Evolutionary conservation across 169 alveolate species (phyloP).

Genomic region (Eimeria praecox): DNA sequence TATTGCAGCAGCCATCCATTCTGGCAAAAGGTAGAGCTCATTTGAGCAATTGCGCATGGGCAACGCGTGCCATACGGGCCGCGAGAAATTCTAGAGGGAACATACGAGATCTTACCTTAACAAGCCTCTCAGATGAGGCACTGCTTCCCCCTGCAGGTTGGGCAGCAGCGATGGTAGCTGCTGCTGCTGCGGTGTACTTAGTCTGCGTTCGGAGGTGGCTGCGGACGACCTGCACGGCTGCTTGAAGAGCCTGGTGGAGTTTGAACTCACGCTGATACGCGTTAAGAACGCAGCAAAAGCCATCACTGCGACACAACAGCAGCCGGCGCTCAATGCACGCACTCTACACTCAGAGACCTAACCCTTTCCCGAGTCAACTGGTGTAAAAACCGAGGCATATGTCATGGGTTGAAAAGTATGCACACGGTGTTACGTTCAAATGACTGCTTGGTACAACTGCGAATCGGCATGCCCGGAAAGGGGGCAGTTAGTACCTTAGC

Average conservation of each 20-base stretch:
- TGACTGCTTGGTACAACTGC: neutral
- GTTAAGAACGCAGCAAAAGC: constrained; percentile 56
- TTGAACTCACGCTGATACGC: constrained; percentile 54
- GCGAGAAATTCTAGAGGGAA: neutral
- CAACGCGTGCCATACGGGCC: neutral
- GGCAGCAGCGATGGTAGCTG: constrained; percentile 48
- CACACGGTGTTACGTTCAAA: neutral
- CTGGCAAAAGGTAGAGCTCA: neutral
- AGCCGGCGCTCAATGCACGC: neutral
- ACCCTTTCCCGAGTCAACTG: neutral
- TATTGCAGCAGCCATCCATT: neutral
- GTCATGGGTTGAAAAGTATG: neutral
- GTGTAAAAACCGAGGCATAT: neutral
- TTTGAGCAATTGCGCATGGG: neutral
- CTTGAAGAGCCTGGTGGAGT: constrained; percentile 53
- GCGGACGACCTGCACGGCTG: constrained; percentile 35
- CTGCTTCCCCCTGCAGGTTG: constrained; percentile 49
- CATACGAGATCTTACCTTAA: neutral
- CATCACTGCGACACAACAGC: constrained; percentile 6
- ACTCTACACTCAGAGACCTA: neutral
- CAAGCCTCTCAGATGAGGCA: constrained; percentile 42
- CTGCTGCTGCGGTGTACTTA: constrained; percentile 57
- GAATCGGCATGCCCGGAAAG: neutral
- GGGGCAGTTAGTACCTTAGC: constrained; percentile 1
- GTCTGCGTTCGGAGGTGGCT: constrained; percentile 55